Evolutionary conservation across 2,329 filamentous ascomycete genomes (phyloP), one percentile per base, ranked within the genome.

Genomic region (Sporothrix brasiliensis): DNA sequence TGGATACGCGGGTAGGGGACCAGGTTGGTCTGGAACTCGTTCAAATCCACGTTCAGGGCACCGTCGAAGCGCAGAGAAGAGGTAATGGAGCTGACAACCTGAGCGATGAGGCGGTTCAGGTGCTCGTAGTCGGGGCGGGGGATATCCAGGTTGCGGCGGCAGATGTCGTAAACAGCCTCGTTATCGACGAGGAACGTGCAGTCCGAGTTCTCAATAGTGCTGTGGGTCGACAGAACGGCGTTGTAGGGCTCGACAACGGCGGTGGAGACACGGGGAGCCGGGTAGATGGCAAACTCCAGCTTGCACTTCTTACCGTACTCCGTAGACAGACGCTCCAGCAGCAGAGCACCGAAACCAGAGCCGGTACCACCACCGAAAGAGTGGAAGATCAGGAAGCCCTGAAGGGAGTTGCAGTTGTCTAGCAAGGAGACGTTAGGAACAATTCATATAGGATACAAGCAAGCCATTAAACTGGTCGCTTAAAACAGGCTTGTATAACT

Each of bases 221-320:
- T 91, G 83, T 91, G 89, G 70, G 89, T 91, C 60, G 89, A 90
- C 73, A 92, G 83, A 71, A 91, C 89, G 72, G 89, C 88, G 76
- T 92, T 92, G 84, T 92, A 92, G 41, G 89, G 89, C 84, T 91
- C 89, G 69, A 91, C 89, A 70, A 91, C 88, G 54, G 89, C 87
- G 52, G 89, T 91, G 56, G 89, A 90, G 74, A 90, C 87, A 72
- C 88, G 87, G 72, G 89, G 89, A 69, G 89, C 87, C 74, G 89
- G 89, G 83, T 91, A 91, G 72, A 91, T 87, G 76, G 88, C 86
- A 77, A 92, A 91, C 80, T 91, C 89, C 72, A 91, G 88, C 86
- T 91, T 92, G 81, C 86, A 89, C 85, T 91, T 91, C 86, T 91
- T 91, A 82, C 88, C 88, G 76, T 89, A 92, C 80, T 91, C 89